Evolutionary conservation across 192 early-diverging fungal genomes (phyloP).

Genomic region (Coemansia javaensis): DNA sequence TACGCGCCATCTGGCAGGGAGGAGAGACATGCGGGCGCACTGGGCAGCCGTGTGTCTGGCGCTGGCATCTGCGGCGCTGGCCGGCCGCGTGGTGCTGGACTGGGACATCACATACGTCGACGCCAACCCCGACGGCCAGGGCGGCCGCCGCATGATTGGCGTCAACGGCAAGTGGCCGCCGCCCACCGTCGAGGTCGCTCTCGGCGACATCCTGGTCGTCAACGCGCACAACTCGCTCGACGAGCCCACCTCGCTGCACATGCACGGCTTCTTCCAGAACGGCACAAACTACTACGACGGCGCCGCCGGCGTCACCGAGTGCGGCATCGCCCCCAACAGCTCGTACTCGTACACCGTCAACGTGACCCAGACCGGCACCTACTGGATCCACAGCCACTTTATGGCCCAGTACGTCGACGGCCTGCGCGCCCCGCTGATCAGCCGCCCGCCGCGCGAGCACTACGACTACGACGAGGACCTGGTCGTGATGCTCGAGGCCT

Average conservation of each 20-base stretch:
- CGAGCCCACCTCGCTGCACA: constrained; percentile 62
- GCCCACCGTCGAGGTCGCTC: constrained; percentile 35
- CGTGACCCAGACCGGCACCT: constrained; percentile 71
- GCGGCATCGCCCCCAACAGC: constrained; percentile 62
- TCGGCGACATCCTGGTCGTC: constrained; percentile 29
- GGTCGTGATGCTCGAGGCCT: constrained; percentile 63
- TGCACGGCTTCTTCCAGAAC: constrained; percentile 78
- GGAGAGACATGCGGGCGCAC: too few species aligned
- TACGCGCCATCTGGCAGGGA: not conserved
- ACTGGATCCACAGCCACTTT: constrained; percentile 78
- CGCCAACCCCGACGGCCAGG: constrained; percentile 64
- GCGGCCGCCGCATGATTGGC: constrained; percentile 61
- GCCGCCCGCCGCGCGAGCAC: constrained; percentile 53
- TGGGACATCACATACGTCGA: constrained; percentile 64
- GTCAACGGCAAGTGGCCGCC: constrained; percentile 64
- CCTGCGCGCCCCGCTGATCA: constrained; percentile 66
- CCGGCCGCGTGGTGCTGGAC: constrained; percentile 56
- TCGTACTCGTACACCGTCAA: constrained; percentile 65
- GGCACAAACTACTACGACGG: constrained; percentile 71
- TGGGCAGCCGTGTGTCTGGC: not conserved
- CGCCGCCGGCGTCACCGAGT: constrained; percentile 61
- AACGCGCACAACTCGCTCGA: constrained; percentile 55
- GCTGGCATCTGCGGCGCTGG: not conserved
- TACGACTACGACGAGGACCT: constrained; percentile 68
- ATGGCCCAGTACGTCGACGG: constrained; percentile 77